Evolutionary conservation across 2,329 filamentous ascomycete genomes (phyloP).

Genomic region (Arthrobotrys pseudoclavata): DNA sequence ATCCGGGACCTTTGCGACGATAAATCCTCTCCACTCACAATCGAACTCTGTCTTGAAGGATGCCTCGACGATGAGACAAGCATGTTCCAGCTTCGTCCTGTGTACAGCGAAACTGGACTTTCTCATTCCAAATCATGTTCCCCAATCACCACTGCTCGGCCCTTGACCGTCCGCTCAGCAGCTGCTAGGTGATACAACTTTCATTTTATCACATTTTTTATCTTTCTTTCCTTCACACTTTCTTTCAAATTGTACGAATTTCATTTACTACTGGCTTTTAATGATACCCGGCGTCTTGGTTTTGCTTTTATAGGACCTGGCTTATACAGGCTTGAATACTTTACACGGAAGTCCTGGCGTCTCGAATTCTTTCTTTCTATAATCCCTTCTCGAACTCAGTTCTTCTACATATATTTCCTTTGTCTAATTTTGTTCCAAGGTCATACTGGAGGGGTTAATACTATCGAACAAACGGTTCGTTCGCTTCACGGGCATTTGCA

Average conservation of each 20-base stretch:
- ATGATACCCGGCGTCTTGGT: slow-evolving; percentile 60
- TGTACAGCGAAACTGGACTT: slow-evolving; percentile 37
- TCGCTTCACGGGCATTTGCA: background rate
- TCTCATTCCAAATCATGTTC: slow-evolving; percentile 46
- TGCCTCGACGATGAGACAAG: slow-evolving; percentile 53
- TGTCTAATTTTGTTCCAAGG: slow-evolving; percentile 22
- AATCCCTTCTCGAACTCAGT: background rate
- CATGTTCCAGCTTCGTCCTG: slow-evolving; percentile 55
- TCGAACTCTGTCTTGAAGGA: slow-evolving; percentile 57
- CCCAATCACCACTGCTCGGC: slow-evolving; percentile 41
- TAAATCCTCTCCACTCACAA: slow-evolving; percentile 50
- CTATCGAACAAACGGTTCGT: background rate
- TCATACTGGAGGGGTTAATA: slow-evolving; percentile 15
- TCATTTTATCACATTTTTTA: slow-evolving; percentile 2
- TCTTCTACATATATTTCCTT: slow-evolving; percentile 30
- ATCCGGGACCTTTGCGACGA: slow-evolving; percentile 19
- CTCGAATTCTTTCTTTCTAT: slow-evolving; percentile 6
- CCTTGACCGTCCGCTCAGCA: slow-evolving; percentile 31
- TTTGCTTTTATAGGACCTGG: background rate
- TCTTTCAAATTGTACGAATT: slow-evolving; percentile 19
- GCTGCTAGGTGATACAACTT: slow-evolving; percentile 13
- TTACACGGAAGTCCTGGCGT: slow-evolving; percentile 9
- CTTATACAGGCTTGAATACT: background rate
- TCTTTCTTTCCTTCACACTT: background rate
- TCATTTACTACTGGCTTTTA: slow-evolving; percentile 34